Conservation (phyloP, 768 basidiomycete species). For the Leccinum fibrillosum region DNA sequence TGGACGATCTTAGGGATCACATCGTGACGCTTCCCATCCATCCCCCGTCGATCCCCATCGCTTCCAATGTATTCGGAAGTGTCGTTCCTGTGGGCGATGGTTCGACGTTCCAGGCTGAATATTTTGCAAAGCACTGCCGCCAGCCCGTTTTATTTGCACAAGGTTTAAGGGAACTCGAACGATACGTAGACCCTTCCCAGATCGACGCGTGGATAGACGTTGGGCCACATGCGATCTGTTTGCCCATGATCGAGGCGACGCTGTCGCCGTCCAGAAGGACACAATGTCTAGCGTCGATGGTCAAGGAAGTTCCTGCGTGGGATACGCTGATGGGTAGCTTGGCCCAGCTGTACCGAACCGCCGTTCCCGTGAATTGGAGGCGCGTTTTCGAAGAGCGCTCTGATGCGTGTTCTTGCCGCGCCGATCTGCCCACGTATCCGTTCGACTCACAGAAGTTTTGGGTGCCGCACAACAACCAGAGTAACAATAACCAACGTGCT, state of each 20-base stretch:
- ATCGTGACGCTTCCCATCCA: conserved; percentile 36
- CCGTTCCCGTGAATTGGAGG: conserved; percentile 50
- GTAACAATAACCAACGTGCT: neutral
- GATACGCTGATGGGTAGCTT: conserved; percentile 44
- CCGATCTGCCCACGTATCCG: conserved; percentile 63
- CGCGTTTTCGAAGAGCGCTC: conserved; percentile 47
- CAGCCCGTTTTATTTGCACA: conserved; percentile 54
- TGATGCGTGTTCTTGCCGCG: conserved; percentile 31
- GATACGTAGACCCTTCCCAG: conserved; percentile 22
- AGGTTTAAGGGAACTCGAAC: conserved; percentile 43
- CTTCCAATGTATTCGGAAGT: conserved; percentile 58
- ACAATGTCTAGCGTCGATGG: conserved; percentile 48
- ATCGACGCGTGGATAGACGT: conserved; percentile 61
- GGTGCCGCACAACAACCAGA: conserved; percentile 44
- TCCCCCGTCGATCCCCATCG: conserved; percentile 53
- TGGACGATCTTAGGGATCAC: conserved; percentile 45
- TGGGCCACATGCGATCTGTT: conserved; percentile 56
- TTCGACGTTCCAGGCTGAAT: conserved; percentile 44
- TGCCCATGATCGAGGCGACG: conserved; percentile 52
- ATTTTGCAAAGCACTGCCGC: conserved; percentile 57
- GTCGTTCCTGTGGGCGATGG: conserved; percentile 52
- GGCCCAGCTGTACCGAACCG: conserved; percentile 44
- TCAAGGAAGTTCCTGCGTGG: conserved; percentile 44
- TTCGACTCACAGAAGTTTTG: conserved; percentile 56
- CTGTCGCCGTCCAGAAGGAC: conserved; percentile 29